phyloP scores from a whole-genome alignment of 371 early-diverging fungal species.

The Mucor circinelloides region DNA sequence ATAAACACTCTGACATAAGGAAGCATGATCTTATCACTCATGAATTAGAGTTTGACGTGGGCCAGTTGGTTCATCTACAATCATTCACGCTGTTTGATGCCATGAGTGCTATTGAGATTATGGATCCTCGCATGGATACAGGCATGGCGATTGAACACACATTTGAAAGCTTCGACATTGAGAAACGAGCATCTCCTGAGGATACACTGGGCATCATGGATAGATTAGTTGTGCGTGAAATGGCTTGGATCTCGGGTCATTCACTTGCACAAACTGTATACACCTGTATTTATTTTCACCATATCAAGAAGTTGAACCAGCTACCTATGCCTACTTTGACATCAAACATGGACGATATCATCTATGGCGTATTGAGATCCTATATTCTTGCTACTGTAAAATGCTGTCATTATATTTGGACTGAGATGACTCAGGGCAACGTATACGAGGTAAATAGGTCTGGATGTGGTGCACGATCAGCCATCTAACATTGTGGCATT shows the following conservation, averaged over 20 bases:
- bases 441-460: conserved; percentile 53
- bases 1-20: neutral
- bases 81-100: conserved; percentile 73
- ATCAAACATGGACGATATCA: conserved; percentile 27
- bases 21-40: neutral
- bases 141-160: conserved; percentile 62
- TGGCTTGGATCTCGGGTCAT: conserved; percentile 78
- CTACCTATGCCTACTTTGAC: conserved; percentile 21
- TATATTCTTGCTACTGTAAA: conserved; percentile 58
- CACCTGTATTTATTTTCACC: conserved; percentile 70
- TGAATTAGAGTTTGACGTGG: conserved; percentile 60
- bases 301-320: conserved; percentile 42
- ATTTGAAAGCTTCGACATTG: conserved; percentile 44
- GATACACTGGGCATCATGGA: conserved; percentile 72
- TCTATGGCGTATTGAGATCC: conserved; percentile 49
- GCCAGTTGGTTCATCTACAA: conserved; percentile 64
- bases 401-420: conserved; percentile 61
- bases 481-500: neutral
- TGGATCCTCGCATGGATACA: conserved; percentile 86
- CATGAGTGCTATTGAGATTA: conserved; percentile 83
- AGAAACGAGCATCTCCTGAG: conserved; percentile 31
- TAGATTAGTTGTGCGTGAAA: conserved; percentile 64
- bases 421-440: conserved; percentile 65
- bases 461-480: too few species aligned
- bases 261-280: conserved; percentile 73